Evolutionary conservation across 2,329 filamentous ascomycete genomes (phyloP).

Genomic region (Fusarium solani-melongenae): DNA sequence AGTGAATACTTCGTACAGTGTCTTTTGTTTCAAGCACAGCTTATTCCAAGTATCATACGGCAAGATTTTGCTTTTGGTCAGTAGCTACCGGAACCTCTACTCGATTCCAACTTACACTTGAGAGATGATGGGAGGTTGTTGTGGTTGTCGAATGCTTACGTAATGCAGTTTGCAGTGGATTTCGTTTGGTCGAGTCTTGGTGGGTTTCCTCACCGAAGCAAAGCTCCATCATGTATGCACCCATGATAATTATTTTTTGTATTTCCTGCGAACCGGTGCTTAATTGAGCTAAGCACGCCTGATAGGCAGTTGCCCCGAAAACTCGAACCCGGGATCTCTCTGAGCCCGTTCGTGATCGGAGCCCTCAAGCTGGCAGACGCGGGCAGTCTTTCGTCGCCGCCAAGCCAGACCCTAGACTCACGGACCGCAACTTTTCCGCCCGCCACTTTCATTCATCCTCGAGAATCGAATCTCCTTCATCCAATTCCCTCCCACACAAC

Average conservation of each 20-base stretch:
- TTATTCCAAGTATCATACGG: background rate
- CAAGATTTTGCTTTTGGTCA: too few species aligned
- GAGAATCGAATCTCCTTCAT: slow-evolving; percentile 3
- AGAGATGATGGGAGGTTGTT: background rate
- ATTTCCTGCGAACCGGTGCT: background rate
- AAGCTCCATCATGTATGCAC: background rate
- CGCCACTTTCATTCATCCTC: slow-evolving; percentile 7
- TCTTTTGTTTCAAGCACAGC: background rate
- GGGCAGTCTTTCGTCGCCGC: slow-evolving; percentile 1
- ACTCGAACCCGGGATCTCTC: background rate
- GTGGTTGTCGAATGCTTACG: background rate
- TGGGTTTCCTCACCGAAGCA: background rate
- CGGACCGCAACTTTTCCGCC: slow-evolving; percentile 36
- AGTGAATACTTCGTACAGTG: background rate
- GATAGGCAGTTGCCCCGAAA: background rate
- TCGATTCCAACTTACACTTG: background rate
- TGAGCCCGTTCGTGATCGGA: background rate
- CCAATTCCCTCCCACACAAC: slow-evolving; percentile 13
- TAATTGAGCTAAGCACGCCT: background rate
- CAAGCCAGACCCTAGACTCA: slow-evolving; percentile 23
- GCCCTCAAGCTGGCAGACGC: background rate
- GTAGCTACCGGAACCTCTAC: background rate
- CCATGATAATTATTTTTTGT: background rate
- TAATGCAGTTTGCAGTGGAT: background rate
- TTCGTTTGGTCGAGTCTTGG: background rate